A percentile compares a stretch with the other conserved stretches of the same genome.
Evolutionary conservation across 2,329 filamentous ascomycete species (phyloP).

Genomic region (Cylindrodendrum hubeiense): DNA sequence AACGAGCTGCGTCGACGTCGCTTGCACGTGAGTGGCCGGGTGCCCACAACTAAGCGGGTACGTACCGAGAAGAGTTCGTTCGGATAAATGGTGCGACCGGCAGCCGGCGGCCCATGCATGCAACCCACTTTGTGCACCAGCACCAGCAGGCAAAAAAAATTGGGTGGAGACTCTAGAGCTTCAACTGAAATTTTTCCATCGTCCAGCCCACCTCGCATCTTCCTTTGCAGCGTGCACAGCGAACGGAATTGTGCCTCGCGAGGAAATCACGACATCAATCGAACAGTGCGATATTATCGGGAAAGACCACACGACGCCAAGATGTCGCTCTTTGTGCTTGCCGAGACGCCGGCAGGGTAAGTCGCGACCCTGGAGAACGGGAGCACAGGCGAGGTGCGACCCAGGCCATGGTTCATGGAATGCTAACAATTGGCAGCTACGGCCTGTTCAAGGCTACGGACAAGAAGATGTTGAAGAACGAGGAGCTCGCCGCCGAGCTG

Average conservation of each 20-base stretch:
- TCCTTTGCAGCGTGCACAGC: constrained; percentile 50
- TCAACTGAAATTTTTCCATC: constrained; percentile 59
- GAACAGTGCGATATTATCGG: constrained; percentile 46
- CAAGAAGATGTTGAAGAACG: constrained; percentile 95
- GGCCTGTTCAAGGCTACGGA: constrained; percentile 98
- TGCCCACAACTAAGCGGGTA: constrained; percentile 12
- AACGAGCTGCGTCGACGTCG: constrained; percentile 37
- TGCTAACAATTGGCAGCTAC: constrained; percentile 73
- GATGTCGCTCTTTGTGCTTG: constrained; percentile 93
- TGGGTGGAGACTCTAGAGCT: constrained; percentile 53
- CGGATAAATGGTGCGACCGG: constrained; percentile 46
- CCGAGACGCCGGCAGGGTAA: constrained; percentile 88
- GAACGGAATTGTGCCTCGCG: constrained; percentile 52
- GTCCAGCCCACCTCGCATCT: constrained; percentile 49
- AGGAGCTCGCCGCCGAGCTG: constrained; percentile 81
- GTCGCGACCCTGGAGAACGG: constrained; percentile 46
- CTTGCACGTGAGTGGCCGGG: constrained; percentile 46
- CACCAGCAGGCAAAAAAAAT: constrained; percentile 51
- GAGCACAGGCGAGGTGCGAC: constrained; percentile 26
- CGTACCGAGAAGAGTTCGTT: constrained; percentile 14
- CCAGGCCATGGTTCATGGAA: constrained; percentile 10
- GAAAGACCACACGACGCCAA: constrained; percentile 53
- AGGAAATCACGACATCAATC: constrained; percentile 50
- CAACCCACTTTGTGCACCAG: constrained; percentile 45
- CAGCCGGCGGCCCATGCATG: constrained; percentile 30